Conservation (phyloP, 2,329 filamentous ascomycete species). For the Huntiella abstrusa region DNA sequence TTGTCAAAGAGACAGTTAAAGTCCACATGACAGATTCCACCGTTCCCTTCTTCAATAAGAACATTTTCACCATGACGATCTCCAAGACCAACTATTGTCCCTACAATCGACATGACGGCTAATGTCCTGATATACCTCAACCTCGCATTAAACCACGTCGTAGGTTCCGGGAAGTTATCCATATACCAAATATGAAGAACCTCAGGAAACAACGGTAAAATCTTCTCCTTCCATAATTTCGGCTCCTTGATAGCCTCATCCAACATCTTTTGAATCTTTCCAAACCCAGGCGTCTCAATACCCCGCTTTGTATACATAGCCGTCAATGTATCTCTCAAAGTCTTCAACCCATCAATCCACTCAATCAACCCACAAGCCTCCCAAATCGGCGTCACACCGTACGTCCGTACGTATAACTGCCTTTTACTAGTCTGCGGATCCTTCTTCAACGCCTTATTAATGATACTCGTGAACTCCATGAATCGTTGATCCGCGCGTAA, state of each 20-base stretch:
- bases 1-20: slow-evolving; percentile 99
- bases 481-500: slow-evolving; percentile 91
- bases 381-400: slow-evolving; percentile 88
- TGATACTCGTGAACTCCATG: slow-evolving; percentile 98
- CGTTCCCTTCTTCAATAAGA: slow-evolving; percentile 79
- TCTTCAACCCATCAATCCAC: slow-evolving; percentile 94
- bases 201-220: slow-evolving; percentile 52
- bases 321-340: slow-evolving; percentile 77
- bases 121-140: slow-evolving; percentile 82
- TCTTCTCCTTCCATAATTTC: slow-evolving; percentile 52
- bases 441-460: slow-evolving; percentile 82
- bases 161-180: slow-evolving; percentile 83
- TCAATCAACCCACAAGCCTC: slow-evolving; percentile 97
- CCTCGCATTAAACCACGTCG: slow-evolving; percentile 76
- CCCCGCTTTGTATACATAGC: slow-evolving; percentile 58
- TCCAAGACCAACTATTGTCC: slow-evolving; percentile 79
- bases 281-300: slow-evolving; percentile 46
- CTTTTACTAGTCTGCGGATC: slow-evolving; percentile 81
- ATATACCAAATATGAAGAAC: slow-evolving; percentile 91
- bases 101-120: slow-evolving; percentile 99
- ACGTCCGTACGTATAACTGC: slow-evolving; percentile 88
- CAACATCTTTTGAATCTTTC: slow-evolving; percentile 35
- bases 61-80: slow-evolving; percentile 97
- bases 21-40: slow-evolving; percentile 90
- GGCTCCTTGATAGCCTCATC: slow-evolving; percentile 30